phyloP scores from a whole-genome alignment of 179 eudicot species.

The Spergularia azorica region DNA sequence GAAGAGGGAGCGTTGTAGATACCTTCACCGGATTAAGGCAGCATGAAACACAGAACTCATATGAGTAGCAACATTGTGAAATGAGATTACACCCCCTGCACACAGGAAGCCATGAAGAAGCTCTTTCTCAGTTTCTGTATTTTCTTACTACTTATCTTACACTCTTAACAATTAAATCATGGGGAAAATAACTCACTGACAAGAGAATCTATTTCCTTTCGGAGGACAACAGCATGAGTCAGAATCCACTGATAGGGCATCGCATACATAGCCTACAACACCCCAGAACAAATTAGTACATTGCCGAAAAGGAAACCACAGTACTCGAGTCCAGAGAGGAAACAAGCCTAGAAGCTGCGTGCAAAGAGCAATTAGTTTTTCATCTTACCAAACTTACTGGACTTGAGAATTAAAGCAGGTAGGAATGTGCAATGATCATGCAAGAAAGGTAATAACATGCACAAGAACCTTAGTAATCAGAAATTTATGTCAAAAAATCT shows the following conservation, averaged over 20 bases:
- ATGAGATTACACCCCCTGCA: conserved; percentile 89
- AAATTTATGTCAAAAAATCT: background rate
- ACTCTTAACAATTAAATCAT: conserved; percentile 1
- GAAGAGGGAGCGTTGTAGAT: conserved; percentile 5
- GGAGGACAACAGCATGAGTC: conserved; percentile 79
- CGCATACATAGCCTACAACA: conserved; percentile 79
- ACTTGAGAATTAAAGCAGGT: background rate
- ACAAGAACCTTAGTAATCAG: background rate
- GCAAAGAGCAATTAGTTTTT: background rate
- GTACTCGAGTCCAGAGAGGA: conserved; percentile 11
- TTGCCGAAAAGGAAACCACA: background rate
- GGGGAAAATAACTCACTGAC: conserved; percentile 82
- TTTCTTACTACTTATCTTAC: conserved; percentile 8
- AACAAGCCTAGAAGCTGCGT: background rate
- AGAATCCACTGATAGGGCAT: conserved; percentile 81
- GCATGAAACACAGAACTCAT: conserved; percentile 95
- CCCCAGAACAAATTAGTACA: conserved; percentile 10
- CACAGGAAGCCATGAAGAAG: conserved; percentile 21
- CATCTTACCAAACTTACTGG: background rate
- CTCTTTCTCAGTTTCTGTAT: conserved; percentile 13
- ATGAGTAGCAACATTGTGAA: conserved; percentile 91
- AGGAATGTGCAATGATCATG: too few relatives aligned
- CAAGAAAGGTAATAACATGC: too few relatives aligned
- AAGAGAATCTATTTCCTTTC: conserved; percentile 81
- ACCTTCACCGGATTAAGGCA: conserved; percentile 84